phyloP scores from a whole-genome alignment of 768 basidiomycete species.

The Rhizopogon vesiculosus region DNA sequence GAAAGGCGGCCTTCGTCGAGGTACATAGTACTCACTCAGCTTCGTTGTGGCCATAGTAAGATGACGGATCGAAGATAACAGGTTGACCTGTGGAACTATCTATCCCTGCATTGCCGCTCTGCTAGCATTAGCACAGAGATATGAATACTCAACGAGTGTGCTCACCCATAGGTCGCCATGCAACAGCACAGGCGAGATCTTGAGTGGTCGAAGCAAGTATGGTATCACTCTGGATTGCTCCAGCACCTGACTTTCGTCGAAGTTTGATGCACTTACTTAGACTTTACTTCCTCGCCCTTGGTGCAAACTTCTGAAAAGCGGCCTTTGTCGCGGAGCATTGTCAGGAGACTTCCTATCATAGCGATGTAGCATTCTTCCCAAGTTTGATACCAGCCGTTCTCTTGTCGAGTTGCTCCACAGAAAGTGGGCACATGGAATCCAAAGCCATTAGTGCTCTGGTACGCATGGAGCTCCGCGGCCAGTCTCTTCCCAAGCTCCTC shows the following conservation, averaged over 20 bases:
- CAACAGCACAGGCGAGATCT: slow-evolving; percentile 61
- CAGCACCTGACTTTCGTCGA: not conserved
- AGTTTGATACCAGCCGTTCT: slow-evolving; percentile 67
- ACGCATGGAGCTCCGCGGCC: slow-evolving; percentile 61
- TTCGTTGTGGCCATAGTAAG: slow-evolving; percentile 78
- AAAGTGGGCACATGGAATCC: slow-evolving; percentile 75
- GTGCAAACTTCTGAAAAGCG: slow-evolving; percentile 40
- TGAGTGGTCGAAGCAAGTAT: slow-evolving; percentile 52
- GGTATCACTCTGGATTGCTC: slow-evolving; percentile 60
- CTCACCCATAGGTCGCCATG: slow-evolving; percentile 80
- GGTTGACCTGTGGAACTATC: slow-evolving; percentile 51
- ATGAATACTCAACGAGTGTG: slow-evolving; percentile 2
- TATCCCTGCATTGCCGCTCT: slow-evolving; percentile 74
- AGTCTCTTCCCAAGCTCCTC: slow-evolving; percentile 52
- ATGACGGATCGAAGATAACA: slow-evolving; percentile 74
- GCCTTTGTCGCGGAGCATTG: slow-evolving; percentile 38
- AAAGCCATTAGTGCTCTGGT: slow-evolving; percentile 51
- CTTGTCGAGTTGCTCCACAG: slow-evolving; percentile 66
- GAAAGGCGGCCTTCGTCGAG: not conserved
- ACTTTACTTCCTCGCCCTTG: slow-evolving; percentile 47
- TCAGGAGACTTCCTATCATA: slow-evolving; percentile 56
- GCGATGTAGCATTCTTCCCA: slow-evolving; percentile 69
- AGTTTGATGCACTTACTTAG: slow-evolving; percentile 32
- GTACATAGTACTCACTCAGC: slow-evolving; percentile 59
- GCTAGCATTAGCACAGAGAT: not conserved